Evolutionary conservation across 73 alveolate genomes (phyloP).

Genomic region (Stentor roeselii): DNA sequence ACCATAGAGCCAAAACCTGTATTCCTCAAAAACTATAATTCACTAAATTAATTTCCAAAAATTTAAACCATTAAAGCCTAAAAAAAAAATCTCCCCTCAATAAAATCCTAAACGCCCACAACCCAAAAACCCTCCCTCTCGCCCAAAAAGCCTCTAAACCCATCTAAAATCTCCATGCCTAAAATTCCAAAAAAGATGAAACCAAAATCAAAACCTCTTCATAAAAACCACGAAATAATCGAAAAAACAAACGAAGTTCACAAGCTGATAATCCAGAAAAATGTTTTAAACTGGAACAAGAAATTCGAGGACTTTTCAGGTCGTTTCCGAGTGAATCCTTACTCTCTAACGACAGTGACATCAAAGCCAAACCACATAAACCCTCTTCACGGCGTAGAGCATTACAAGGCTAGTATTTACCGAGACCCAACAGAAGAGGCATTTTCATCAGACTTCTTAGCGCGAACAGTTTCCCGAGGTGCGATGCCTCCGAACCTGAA

Average conservation of each 20-base stretch:
- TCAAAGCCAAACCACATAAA: not conserved
- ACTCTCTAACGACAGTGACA: not conserved
- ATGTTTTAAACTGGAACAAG: not conserved
- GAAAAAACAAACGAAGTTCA: constrained; percentile 26
- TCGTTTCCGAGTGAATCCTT: constrained; percentile 7
- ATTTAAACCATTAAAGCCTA: too few species aligned
- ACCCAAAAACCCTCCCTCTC: too few species aligned
- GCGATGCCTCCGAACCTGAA: not conserved
- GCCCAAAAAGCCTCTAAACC: too few species aligned
- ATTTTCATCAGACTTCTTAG: constrained; percentile 8
- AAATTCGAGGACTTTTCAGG: constrained; percentile 22
- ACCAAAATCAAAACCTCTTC: too few species aligned
- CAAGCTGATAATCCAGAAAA: constrained; percentile 10
- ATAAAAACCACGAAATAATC: too few species aligned
- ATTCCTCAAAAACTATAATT: too few species aligned
- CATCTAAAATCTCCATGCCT: too few species aligned
- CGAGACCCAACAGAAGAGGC: constrained; percentile 26
- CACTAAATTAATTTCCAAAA: too few species aligned
- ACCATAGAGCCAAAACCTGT: too few species aligned
- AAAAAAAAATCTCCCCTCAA: too few species aligned
- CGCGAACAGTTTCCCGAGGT: not conserved
- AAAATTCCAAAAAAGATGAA: too few species aligned
- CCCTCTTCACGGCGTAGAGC: not conserved
- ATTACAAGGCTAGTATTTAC: not conserved
- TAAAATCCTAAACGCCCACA: too few species aligned